A percentile compares a stretch with the other conserved stretches of the same genome.
These are phyloP conservation scores for Physcomitrellopsis africana DNA, from an alignment of 225 moss, liverwort and hornwort species.

Conservation along the genomic window DNA sequence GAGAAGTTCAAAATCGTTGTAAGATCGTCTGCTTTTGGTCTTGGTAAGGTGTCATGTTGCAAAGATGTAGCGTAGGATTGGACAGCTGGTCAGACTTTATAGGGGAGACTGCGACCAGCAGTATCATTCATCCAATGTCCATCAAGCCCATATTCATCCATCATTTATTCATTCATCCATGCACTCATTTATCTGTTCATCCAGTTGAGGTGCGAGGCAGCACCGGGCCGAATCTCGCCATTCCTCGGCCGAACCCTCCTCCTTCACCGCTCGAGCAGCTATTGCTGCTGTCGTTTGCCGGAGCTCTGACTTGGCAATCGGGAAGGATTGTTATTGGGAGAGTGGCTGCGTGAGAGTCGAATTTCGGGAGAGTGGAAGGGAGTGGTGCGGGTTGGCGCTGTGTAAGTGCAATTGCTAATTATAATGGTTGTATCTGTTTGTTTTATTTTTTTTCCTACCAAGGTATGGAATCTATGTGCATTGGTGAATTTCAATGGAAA, in stretches of 20 bases:
- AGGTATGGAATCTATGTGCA: too few relatives aligned
- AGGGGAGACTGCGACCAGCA: too few relatives aligned
- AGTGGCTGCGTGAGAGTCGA: not conserved
- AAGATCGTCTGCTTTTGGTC: too few relatives aligned
- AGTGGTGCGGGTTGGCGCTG: not conserved
- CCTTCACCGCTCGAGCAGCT: conserved; percentile 34
- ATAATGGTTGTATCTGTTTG: too few relatives aligned
- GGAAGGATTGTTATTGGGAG: conserved; percentile 15
- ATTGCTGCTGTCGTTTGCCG: conserved; percentile 45
- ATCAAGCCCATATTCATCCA: not conserved
- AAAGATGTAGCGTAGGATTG: too few relatives aligned
- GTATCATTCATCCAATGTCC: too few relatives aligned
- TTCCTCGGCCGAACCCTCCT: conserved; percentile 47
- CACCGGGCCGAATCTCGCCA: conserved; percentile 47
- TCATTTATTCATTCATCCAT: rapidly evolving
- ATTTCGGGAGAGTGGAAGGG: conserved; percentile 5
- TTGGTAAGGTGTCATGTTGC: too few relatives aligned
- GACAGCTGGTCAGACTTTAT: too few relatives aligned
- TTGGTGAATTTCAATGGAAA: not conserved
- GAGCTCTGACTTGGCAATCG: conserved; percentile 30
- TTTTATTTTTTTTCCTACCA: too few relatives aligned
- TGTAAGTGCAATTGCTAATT: not conserved
- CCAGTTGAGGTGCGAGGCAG: not conserved
- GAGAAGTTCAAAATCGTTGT: too few relatives aligned
- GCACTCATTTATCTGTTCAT: not conserved